Base-by-base conservation (phyloP, 2,329 filamentous ascomycete species). In the Pseudocercospora ulei region DNA sequence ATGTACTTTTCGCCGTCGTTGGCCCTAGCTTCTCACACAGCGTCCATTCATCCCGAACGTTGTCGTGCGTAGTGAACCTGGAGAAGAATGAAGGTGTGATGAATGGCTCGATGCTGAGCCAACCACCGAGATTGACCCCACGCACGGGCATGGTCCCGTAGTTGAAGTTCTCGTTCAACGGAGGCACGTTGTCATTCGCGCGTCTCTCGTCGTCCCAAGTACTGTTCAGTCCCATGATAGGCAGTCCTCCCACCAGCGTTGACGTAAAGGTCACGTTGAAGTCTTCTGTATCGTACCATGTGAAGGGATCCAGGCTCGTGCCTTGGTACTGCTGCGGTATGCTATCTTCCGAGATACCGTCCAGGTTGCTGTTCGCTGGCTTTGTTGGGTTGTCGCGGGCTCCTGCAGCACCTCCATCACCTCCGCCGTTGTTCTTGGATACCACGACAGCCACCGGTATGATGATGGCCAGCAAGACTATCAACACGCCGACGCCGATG, bases 231-330 rank as follows among this genome's bases (percentile, higher is more conserved):
- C 90, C 90, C 78, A 96, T 96, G 43, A 96, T 62, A 0, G 85
- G 80, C n/a, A 98, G 70, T 2, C 80, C 82, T 12, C 90, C 90
- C 0, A 96, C 80, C 8, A 77, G 86, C 34, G 76, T 73, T 44
- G 80, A 76, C 0, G 90, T 98, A 59, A 92, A 98, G 0, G 90
- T 96, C 45, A 88, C 73, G 58, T 98, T 98, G 67, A 96, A 94
- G 55, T 87, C 85, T 0, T 70, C 73, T 0, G 87, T 95, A 52
- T 92, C 81, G 50, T 82, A 80, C 90, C 90, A 98, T 1, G 80
- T 78, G 60, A 85, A 93, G 0, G 90, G 90, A 56, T 98, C 87
- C 12, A 94, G 69, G 47, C 82, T 79, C 2, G 81, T 83, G 8
- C 78, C 84, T 60, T 75, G 77, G 53, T 76, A 86, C 45, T 69